Conservation (phyloP, 805 yeast genomes). For the Wickerhamomyces bovis region DNA sequence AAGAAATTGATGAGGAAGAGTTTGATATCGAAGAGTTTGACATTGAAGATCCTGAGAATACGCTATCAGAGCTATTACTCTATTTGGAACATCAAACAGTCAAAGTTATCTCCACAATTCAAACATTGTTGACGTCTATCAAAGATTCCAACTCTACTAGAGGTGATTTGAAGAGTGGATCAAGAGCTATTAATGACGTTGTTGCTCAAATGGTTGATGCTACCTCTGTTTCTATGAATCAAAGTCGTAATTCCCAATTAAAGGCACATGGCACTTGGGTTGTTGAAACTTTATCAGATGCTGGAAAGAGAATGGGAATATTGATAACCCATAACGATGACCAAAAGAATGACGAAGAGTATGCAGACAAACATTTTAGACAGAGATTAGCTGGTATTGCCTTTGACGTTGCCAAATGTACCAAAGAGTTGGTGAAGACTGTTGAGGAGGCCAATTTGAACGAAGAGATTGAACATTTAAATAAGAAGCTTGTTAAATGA, state of each 20-base stretch:
- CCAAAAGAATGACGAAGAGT: slow-evolving; percentile 41
- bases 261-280: slow-evolving; percentile 92
- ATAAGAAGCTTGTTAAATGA: slow-evolving; percentile 40
- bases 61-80: slow-evolving; percentile 73
- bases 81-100: slow-evolving; percentile 93
- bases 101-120: slow-evolving; percentile 85
- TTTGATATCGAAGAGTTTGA: slow-evolving; percentile 74
- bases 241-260: slow-evolving; percentile 75
- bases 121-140: slow-evolving; percentile 69
- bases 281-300: slow-evolving; percentile 78
- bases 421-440: slow-evolving; percentile 91
- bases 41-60: slow-evolving; percentile 82
- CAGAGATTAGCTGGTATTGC: slow-evolving; percentile 95
- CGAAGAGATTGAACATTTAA: slow-evolving; percentile 78
- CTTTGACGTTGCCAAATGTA: slow-evolving; percentile 93
- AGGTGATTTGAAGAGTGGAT: slow-evolving; percentile 65
- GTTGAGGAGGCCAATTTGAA: slow-evolving; percentile 91
- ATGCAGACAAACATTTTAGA: slow-evolving; percentile 83
- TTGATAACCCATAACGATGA: slow-evolving; percentile 34
- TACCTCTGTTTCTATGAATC: slow-evolving; percentile 81
- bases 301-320: slow-evolving; percentile 74
- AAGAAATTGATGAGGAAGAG: slow-evolving; percentile 24
- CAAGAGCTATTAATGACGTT: slow-evolving; percentile 70
- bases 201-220: slow-evolving; percentile 87
- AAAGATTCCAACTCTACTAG: slow-evolving; percentile 72